Base-by-base conservation (phyloP, 129 eudicot genomes). In the Flaveria sonorensis region DNA sequence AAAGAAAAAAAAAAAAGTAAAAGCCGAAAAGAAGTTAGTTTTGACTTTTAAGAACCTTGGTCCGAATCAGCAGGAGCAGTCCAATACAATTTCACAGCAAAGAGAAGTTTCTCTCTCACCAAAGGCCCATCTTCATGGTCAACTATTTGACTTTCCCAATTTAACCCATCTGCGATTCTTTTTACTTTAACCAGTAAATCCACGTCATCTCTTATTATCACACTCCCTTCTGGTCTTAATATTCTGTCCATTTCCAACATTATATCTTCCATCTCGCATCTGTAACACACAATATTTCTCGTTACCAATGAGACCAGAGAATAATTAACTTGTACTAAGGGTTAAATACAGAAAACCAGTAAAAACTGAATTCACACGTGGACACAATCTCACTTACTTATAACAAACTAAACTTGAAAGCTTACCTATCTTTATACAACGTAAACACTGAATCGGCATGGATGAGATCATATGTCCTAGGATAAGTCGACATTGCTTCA, bases 401-500 rank as follows among this genome's bases (percentile, higher is more conserved):
- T 10, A 3, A 4, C 20, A 15, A 51, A 53, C 2, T 18, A 19
- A 55, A 55, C 26, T 55, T 0, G 5, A 18, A 18, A 55, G 7
- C 62, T 15, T 85, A 94, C 99, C 96, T 87, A 70, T 89, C 86
- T 24, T 91, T 83, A 75, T 94, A 94, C 43, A 94, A 88, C 0
- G 94, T 91, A 59, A 91, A 94, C 4, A 94, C 61, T 0, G 97
- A 91, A 86, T 91, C 97, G 7, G 90, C 96, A 73, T 94, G 99
- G 26, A 94, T 86, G 57, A 91, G 90, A 42, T 94, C 99, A 21
- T 94, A 94, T 0, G 99, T 91, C 86, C 99, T 83, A 16, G 99
- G 99, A 73, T 94, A 94, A 59, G 99, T 94, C 50, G 99, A 94
- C 99, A 94, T 94, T 14, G 99, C 99, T 77, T 94, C 99, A 77